A percentile compares a stretch with the other conserved stretches of the same genome.
phyloP scores from a whole-genome alignment of 176 grass and related monocot species.

The Canna indica region DNA sequence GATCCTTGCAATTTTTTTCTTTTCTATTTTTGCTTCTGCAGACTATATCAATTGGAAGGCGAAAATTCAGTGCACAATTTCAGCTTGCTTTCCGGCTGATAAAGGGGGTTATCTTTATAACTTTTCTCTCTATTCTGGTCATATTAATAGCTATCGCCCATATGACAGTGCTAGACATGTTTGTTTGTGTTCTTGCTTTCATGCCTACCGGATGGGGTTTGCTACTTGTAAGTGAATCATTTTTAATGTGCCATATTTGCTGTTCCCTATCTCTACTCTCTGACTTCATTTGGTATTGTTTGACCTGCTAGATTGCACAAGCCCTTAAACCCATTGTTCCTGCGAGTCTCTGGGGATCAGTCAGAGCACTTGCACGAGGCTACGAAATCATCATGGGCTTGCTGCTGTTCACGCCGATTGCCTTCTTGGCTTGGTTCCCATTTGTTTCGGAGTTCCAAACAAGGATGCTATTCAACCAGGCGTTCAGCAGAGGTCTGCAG shows the following conservation, averaged over 20 bases:
- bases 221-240: constrained; percentile 40
- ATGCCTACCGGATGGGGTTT: constrained; percentile 94
- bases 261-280: not conserved
- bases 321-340: constrained; percentile 36
- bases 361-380: constrained; percentile 63
- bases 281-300: not conserved
- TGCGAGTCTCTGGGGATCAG: constrained; percentile 50
- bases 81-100: constrained; percentile 90
- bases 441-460: constrained; percentile 95
- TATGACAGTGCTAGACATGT: constrained; percentile 82
- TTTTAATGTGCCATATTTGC: not conserved
- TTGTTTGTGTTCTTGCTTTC: constrained; percentile 84
- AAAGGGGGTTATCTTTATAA: constrained; percentile 82
- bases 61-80: constrained; percentile 69
- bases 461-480: constrained; percentile 94
- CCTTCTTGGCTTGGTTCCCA: constrained; percentile 83
- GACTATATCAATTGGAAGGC: constrained; percentile 62
- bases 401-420: constrained; percentile 71
- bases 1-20: not conserved
- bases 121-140: constrained; percentile 62
- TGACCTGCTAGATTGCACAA: constrained; percentile 48
- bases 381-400: constrained; percentile 92
- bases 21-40: constrained; percentile 29
- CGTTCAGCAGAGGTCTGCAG: constrained; percentile 86
- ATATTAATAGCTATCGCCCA: constrained; percentile 61